Evolutionary conservation across 116 monocot species (phyloP).

Genomic region (Phalaenopsis hybrid): DNA sequence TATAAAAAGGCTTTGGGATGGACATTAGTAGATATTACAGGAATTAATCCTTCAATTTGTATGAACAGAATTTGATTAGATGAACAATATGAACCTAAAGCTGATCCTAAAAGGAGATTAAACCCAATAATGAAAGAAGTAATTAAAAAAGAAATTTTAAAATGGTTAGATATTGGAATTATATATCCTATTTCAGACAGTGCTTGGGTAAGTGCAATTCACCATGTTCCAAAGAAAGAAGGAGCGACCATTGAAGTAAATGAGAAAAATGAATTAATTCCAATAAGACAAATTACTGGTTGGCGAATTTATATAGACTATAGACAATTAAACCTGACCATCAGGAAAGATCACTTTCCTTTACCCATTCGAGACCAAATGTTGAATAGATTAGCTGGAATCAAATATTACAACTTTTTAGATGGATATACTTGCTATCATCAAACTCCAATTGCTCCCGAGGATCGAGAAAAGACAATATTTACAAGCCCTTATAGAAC

Average conservation of each 20-base stretch:
- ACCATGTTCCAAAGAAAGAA: not conserved
- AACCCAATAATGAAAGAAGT: conserved; percentile 1
- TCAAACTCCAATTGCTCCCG: not conserved
- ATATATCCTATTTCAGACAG: not conserved
- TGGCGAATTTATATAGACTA: not conserved
- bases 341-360: not conserved
- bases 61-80: too few relatives aligned
- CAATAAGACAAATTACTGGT: not conserved
- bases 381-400: not conserved
- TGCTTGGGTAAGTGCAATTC: not conserved
- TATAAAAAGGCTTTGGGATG: too few relatives aligned
- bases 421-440: not conserved
- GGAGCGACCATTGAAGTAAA: not conserved
- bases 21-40: too few relatives aligned
- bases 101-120: not conserved
- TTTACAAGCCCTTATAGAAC: not conserved
- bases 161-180: not conserved
- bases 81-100: too few relatives aligned
- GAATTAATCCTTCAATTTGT: too few relatives aligned
- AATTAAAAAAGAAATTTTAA: not conserved
- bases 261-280: not conserved
- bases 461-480: not conserved
- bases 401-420: not conserved
- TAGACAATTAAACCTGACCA: too few relatives aligned
- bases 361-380: not conserved